phyloP scores from a whole-genome alignment of 148 eudicot species.

The Drosera capensis region DNA sequence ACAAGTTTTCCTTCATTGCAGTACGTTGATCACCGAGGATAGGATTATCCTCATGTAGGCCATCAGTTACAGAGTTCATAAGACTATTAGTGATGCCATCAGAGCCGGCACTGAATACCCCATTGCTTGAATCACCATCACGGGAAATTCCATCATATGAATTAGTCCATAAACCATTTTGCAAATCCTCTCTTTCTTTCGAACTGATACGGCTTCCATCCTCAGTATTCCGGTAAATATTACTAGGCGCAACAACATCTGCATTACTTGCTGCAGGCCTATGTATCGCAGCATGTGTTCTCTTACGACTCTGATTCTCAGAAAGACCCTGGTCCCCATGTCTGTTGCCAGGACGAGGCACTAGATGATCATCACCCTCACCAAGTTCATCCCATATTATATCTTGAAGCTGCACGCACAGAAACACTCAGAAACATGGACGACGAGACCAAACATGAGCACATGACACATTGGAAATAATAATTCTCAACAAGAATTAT shows the following conservation, averaged over 20 bases:
- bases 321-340: background rate
- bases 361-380: conserved; percentile 15
- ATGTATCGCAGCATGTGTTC: conserved; percentile 2
- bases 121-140: conserved; percentile 21
- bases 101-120: conserved; percentile 20
- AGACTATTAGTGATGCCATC: too few species aligned
- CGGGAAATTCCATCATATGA: conserved; percentile 21
- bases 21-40: conserved; percentile 20
- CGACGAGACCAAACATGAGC: background rate
- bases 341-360: background rate
- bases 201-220: conserved; percentile 11
- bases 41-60: conserved; percentile 29
- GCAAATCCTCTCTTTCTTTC: conserved; percentile 25
- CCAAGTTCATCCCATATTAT: conserved; percentile 57
- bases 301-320: background rate
- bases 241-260: conserved; percentile 6
- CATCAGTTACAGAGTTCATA: too few species aligned
- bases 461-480: background rate
- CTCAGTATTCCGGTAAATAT: conserved; percentile 18
- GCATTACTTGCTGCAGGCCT: conserved; percentile 20
- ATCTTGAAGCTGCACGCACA: conserved; percentile 63
- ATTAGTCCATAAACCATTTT: conserved; percentile 26
- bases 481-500: background rate
- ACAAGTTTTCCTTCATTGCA: conserved; percentile 25
- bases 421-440: background rate